Evolutionary conservation across 2,329 filamentous ascomycete genomes (phyloP), one percentile per base, ranked within the genome.

Genomic region (Alternaria sp.): DNA sequence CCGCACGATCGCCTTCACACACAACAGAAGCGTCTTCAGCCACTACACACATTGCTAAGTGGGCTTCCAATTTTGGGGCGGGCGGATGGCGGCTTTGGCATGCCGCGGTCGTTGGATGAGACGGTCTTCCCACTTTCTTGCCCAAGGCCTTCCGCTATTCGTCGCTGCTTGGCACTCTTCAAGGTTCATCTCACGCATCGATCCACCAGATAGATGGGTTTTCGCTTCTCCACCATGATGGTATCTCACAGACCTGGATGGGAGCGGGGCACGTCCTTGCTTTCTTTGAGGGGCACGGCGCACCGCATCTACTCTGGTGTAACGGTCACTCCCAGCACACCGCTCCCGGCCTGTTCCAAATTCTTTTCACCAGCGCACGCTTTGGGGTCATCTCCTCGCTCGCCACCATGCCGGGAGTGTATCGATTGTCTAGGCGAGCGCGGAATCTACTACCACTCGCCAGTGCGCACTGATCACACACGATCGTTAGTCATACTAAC

Each of bases 241-340:
- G 30, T 53, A 58, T 59, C 66, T 65, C 50, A 65, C 54, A 60
- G 43, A n/a, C 54, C 54, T 37, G 49, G 51, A 62, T 68, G 63
- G 61, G 60, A 58, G 60, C 66, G 65, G 60, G 45, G 55, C 64
- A 30, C 58, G 20, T 44, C 47, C 64, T 51, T 65, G 64, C 55
- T 70, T 61, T 44, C 51, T 50, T 45, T 28, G 47, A 54, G n/a
- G 68, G 68, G 66, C 68, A 73, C 74, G 58, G 41, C 60, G 67
- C 70, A 76, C 75, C 60, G 64, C 75, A 66, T 72, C 64, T 64
- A 41, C 37, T 41, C 37, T 41, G 37, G 73, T 74, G 68, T 49
- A 67, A 75, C 73, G 53, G 58, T 60, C 56, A 65, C 69, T 61
- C 66, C 64, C 67, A 70, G 55, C 65, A 62, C 71, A 77, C 75